Evolutionary conservation across 2,329 filamentous ascomycete genomes (phyloP), one percentile per base, ranked within the genome.

Genomic region (Diaporthe velutina): DNA sequence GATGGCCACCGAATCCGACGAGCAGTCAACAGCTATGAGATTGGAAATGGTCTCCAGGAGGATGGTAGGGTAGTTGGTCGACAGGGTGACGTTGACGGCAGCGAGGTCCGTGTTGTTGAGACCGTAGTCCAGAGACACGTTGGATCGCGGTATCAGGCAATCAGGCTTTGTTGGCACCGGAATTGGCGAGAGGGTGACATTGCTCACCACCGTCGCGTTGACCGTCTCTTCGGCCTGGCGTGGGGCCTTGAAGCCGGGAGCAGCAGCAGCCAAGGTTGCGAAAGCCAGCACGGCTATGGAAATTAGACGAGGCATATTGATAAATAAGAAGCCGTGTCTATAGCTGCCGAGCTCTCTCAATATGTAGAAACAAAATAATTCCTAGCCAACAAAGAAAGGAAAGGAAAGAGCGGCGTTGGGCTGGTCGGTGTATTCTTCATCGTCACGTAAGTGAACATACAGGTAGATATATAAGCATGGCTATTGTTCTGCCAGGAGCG

Each of bases 21-120:
- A 55, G 42, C 73, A 74, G 52, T 74, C 70, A n/a, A 74, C 70
- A 8, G 60, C 15, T 4, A 60, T 52, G 25, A 74, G 40, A 22
- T 64, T 67, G 8, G 38, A n/a, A 40, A 74, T 74, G 33, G 58
- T 57, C n/a, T 74, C 73, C 2, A 74, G 73, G 5, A 74, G 60
- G 7, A 74, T 64, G 52, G 68, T 57, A n/a, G 68, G 57, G 2
- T 64, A 58, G 2, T 40, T 38, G 6, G 66, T 70, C 7, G 52
- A 73, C 35, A 74, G 17, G 25, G 58, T 67, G 10, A 74, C n/a
- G 35, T 74, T 74, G 60, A 74, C 73, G 15, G 64, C 33, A 1
- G 64, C 64, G 17, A 60, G 71, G n/a, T 61, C 40, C 3, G 58
- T 61, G 15, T 45, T 60, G 28, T 73, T 54, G 2, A 74, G 58